phyloP scores from a whole-genome alignment of 306 rosid species.

The Neltuma alba region DNA sequence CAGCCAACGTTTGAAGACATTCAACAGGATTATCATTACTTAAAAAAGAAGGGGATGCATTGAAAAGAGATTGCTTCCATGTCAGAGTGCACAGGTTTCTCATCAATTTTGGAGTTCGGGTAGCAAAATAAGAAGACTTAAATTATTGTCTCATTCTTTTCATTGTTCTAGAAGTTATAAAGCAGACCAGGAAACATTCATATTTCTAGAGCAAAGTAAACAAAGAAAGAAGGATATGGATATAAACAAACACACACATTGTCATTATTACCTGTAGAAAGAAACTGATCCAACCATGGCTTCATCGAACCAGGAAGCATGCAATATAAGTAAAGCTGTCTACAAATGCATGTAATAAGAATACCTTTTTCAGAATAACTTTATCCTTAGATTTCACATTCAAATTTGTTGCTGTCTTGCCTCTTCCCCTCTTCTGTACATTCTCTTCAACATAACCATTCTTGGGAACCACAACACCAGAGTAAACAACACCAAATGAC shows the following conservation, averaged over 20 bases:
- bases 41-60: conserved; percentile 7
- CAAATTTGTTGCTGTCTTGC: conserved; percentile 36
- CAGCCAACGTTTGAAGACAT: conserved; percentile 19
- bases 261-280: background rate
- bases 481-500: conserved; percentile 86
- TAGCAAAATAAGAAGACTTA: background rate
- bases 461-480: conserved; percentile 71
- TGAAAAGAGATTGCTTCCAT: background rate
- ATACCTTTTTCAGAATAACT: conserved; percentile 93
- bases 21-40: conserved; percentile 2
- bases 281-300: conserved; percentile 16
- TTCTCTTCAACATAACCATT: conserved; percentile 45
- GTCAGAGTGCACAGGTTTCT: background rate
- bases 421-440: conserved; percentile 53
- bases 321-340: conserved; percentile 1
- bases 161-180: background rate
- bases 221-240: background rate
- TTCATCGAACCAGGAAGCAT: conserved; percentile 6
- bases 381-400: conserved; percentile 65
- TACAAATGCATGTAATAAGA: background rate
- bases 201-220: background rate
- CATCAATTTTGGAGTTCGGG: background rate
- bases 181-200: background rate
- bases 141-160: background rate
- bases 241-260: background rate